phyloP scores from a whole-genome alignment of 2,329 filamentous ascomycete genomes.

The Ceratocystis albifundus region DNA sequence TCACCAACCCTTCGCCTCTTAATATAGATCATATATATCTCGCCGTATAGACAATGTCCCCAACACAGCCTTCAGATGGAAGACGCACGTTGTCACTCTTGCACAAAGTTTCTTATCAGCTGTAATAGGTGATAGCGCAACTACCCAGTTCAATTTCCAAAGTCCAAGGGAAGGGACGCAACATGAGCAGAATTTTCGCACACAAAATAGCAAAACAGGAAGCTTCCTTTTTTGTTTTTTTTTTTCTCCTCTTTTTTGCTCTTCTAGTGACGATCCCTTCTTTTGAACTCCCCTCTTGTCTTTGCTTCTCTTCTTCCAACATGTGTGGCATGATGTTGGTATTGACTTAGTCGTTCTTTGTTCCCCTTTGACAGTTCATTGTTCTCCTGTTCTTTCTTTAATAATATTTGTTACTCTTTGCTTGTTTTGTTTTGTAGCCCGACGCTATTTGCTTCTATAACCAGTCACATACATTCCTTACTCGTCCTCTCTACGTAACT shows the following conservation, averaged over 20 bases:
- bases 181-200: constrained; percentile 12
- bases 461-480: background rate
- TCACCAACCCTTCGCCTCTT: background rate
- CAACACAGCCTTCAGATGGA: background rate
- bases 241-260: background rate
- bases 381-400: constrained; percentile 6
- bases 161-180: constrained; percentile 2
- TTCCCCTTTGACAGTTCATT: background rate
- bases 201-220: background rate
- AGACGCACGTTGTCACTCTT: constrained; percentile 10
- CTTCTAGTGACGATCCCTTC: background rate
- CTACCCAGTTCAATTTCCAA: constrained; percentile 11
- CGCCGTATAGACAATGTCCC: background rate
- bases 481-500: background rate
- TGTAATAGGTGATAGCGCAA: constrained; percentile 6
- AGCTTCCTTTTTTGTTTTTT: constrained; percentile 3
- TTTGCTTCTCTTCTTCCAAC: background rate
- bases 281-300: background rate
- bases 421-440: background rate
- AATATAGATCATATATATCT: background rate
- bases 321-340: background rate
- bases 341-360: constrained; percentile 9
- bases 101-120: constrained; percentile 13
- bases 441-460: constrained; percentile 1
- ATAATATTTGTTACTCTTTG: constrained; percentile 5